Base-by-base conservation (phyloP, 2,329 filamentous ascomycete genomes). In the Aureobasidium lini region DNA sequence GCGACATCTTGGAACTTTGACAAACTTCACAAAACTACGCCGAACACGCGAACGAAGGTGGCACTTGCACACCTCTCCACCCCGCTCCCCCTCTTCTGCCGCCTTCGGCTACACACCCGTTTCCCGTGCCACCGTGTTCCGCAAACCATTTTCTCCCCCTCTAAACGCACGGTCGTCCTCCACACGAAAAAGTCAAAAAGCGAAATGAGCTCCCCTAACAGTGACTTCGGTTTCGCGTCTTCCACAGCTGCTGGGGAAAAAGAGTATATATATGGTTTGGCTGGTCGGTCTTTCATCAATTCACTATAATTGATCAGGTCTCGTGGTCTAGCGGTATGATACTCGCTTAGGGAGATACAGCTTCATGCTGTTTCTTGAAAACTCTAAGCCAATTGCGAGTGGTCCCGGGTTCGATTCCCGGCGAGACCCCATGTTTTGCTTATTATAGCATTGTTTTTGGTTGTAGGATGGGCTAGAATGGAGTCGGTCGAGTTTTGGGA, bases 321-420 rank as follows among this genome's bases (percentile, higher is more conserved):
- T 34, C 39, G 50, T 54, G 50, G 50, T 54, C 50, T 54, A 54
- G 50, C 37, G 50, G 50, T 54, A 54, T 54, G 50, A 54, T 54
- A 54, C 50, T 54, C 50, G 50, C 50, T 54, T 54, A 54, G 50
- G 50, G 39, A 43, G 50, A n/a, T 18, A 37, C 50, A 23, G 23
- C 23, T 23, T 23, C 18, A 3, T 34, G 32, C 39, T 6, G 37
- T 29, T 31, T 11, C 50, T 54, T 43, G 37, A 42, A 54, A 54
- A 54, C 50, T 43, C 50, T 54, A 43, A 54, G 50, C 39, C 50
- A 31, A 32, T 54, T 54, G 50, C 50, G 50, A 54, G 50, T 54
- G 50, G 50, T 36, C 50, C 50, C 50, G 50, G 50, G 50, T 54
- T 54, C 50, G 50, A 54, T 32, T 54, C 50, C 50, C 50, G 50